Evolutionary conservation across 2,329 filamentous ascomycete genomes (phyloP), one percentile per base, ranked within the genome.

Genomic region (Clathrospora elynae): DNA sequence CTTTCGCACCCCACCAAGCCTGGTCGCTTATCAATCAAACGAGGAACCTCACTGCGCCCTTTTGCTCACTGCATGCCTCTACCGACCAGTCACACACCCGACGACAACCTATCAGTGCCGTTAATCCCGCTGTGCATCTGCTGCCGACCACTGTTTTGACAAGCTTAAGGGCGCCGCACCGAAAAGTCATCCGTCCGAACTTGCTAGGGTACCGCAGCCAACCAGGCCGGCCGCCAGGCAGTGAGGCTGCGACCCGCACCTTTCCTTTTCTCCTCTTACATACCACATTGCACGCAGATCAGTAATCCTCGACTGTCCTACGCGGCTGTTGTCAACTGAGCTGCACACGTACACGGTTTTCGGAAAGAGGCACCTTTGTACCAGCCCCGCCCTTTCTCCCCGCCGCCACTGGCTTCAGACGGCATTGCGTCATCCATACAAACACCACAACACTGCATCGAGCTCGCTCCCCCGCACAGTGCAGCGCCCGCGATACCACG

Each of bases 1-100:
- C 57, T 54, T 20, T 25, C 19, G 18, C 31, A 54, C 51, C 58
- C 56, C 56, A 53, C 53, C 47, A 50, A 13, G 45, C 44, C 26
- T 31, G 31, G 31, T 43, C n/a, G 48, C 36, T 61, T 53, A 59
- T 55, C 55, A 47, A 58, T 57, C 49, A 55, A 47, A 49, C 33
- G 33, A 19, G 10, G 32, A 35, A 36, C 28, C 46, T 41, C 28
- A 39, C 52, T 51, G 55, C 57, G 55, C 57, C 55, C 51, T 53
- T 59, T 40, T 49, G 20, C 25, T 16, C 13, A 31, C 36, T 10
- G 22, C 12, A 11, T 20, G 17, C 14, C n/a, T 36, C 22, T 39
- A 26, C 14, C 14, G 28, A 38, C 34, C 34, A 47, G 42, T 54
- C 47, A 49, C 34, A 37, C 17, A n/a, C 31, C 33, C 35, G 23